Percentiles rank a stretch among this genome's conserved stretches.
phyloP scores from a whole-genome alignment of 768 basidiomycete species.

The Baorangia bicolor region DNA sequence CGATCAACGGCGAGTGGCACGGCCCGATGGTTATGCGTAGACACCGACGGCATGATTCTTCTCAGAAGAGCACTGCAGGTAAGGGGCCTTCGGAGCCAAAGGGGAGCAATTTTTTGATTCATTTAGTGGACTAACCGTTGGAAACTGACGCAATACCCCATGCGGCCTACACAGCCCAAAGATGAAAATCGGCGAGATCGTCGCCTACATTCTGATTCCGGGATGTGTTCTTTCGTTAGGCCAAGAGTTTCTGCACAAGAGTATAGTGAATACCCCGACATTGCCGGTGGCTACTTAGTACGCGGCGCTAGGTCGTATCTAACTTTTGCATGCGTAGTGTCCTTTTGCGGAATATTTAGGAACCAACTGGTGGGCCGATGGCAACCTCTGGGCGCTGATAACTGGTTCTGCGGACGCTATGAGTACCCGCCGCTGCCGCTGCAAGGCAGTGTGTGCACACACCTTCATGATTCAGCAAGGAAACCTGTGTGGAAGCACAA shows the following conservation, averaged over 20 bases:
- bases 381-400: too few species aligned
- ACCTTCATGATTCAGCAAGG: neutral
- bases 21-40: neutral
- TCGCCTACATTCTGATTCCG: neutral
- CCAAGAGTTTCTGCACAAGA: too few species aligned
- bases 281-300: too few species aligned
- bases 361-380: too few species aligned
- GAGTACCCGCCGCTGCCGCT: neutral
- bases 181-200: neutral
- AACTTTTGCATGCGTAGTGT: too few species aligned
- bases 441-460: neutral
- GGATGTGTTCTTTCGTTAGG: too few species aligned
- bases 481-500: neutral
- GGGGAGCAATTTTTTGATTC: neutral
- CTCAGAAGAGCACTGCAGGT: neutral
- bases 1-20: neutral
- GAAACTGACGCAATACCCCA: neutral
- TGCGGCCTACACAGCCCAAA: neutral
- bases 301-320: too few species aligned
- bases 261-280: too few species aligned
- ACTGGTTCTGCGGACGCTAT: slow-evolving; percentile 8
- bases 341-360: too few species aligned
- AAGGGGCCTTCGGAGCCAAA: neutral
- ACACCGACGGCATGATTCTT: neutral
- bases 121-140: neutral